Evolutionary conservation across 1,284 basidiomycete genomes (phyloP), one percentile per base, ranked within the genome.

Genomic region (Cryptococcus floricola): DNA sequence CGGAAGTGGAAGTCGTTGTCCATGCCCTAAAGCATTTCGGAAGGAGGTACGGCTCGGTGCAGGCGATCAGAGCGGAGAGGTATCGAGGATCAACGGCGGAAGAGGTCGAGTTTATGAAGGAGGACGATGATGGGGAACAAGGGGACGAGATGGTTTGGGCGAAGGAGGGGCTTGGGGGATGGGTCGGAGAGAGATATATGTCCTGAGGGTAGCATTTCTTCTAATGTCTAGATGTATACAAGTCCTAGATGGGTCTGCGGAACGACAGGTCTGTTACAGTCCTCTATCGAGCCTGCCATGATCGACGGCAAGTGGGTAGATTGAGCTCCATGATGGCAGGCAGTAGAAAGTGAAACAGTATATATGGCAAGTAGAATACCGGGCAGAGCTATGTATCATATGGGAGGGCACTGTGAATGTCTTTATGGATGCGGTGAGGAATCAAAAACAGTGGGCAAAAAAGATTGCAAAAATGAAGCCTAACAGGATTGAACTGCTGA

Each of bases 1-100:
- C 48, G 1, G 72, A 74, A 31, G 51, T 74, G 4, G 64, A 70
- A 27, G 45, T 52, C 5, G 54, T 74, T 23, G 53, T 71, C 4
- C 52, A 57, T 16, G 67, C 68, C 5, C 60, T 74, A 13, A 45
- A 53, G 28, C 45, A 47, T 13, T 66, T 68, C 44, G 70, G 70
- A 10, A 47, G 58, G 48, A 27, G 62, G 39, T 63, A 68, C 46
- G 58, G 57, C 34, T 50, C 70, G n/a, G 53, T 61, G 44, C 69
- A 73, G 41, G 68, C 67, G 5, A n/a, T 61, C 34, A 48, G 68
- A 7, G 54, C 58, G 18, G 66, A 69, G 28, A 34, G 55, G 34
- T 69, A 66, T 49, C 46, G 61, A 4, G 44, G 57, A 27, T 58
- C 62, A 8, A 59, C 61, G 5, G 27, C 46, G 50, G 59, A 65